phyloP scores from a whole-genome alignment of 306 rosid genomes.

The Prunus armeniaca region DNA sequence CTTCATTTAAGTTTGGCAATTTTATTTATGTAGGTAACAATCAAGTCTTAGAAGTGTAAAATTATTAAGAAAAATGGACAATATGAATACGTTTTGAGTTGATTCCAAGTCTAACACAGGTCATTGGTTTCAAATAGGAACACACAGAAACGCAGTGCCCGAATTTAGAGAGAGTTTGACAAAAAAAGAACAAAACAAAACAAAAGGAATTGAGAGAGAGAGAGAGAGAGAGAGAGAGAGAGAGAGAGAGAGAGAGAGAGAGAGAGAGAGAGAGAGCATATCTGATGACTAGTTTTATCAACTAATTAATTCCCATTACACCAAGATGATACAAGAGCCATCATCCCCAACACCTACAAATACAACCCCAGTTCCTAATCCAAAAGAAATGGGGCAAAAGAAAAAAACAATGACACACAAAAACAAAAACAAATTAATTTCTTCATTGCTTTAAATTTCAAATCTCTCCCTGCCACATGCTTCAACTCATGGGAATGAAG shows the following conservation, averaged over 20 bases:
- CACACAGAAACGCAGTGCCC: no score
- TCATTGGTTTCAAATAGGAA: no score
- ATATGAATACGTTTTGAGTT: no score
- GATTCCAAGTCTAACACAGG: no score
- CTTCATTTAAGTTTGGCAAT: no score
- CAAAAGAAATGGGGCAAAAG: not conserved
- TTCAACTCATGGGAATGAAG: conserved; percentile 1
- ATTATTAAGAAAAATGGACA: no score
- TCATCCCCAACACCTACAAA: conserved; percentile 18
- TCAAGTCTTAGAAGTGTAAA: no score
- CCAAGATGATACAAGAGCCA: conserved; percentile 3
- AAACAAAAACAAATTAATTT: not conserved
- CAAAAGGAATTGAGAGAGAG: no score
- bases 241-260: not conserved
- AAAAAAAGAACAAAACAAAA: no score
- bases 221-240: not conserved
- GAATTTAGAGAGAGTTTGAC: no score
- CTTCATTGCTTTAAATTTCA: conserved; percentile 7
- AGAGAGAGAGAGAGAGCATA: not conserved
- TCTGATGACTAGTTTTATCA: not conserved
- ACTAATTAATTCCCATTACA: conserved; percentile 16
- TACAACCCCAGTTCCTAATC: not conserved
- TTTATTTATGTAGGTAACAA: no score
- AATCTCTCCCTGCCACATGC: not conserved
- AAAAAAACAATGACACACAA: not conserved